Evolutionary conservation across 2,329 filamentous ascomycete species (phyloP), one percentile per base, ranked within the genome.

Genomic region (Trichophyton rubrum): DNA sequence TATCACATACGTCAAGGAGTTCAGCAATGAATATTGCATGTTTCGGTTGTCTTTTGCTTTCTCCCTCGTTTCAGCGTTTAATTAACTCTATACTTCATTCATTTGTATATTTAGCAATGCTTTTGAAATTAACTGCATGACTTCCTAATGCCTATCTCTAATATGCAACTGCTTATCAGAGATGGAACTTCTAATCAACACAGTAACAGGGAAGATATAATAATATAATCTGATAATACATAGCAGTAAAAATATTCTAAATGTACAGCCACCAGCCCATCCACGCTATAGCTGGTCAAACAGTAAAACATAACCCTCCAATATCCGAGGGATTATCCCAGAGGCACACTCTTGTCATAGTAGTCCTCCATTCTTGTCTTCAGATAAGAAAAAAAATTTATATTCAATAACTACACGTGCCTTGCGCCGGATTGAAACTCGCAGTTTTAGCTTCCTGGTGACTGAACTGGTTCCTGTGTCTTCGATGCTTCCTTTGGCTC

Each of bases 21-120:
- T 56, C 20, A 40, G 56, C n/a, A 33, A 58, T 27, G 56, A 55
- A 35, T n/a, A 33, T 55, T 8, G 51, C 41, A 41, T 41, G 22
- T 45, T 41, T 58, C 56, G 22, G 56, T 41, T 17, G 27, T 58
- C 27, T 27, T 58, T 24, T 24, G 6, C 20, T 58, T 43, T 58
- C 20, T 41, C 56, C 15, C 41, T 20, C 56, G 35, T 58, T 58
- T 51, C 43, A 47, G 38, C 57, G 43, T 30, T 35, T 41, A 1
- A 35, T 13, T 22, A 22, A 17, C 33, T 38, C 27, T 55, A 35
- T 55, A 13, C 27, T 55, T 55, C 27, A 17, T n/a, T 13, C 51
- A 35, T n/a, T n/a, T 55, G 51, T 55, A 51, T 51, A 51, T 51
- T 51, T 51, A 51, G 45, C 45, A 55, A 55, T 55, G 51, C 51